These are phyloP conservation scores for Ophiostoma angusticollis DNA, from an alignment of 2,329 filamentous ascomycete species.

Conservation along the genomic window DNA sequence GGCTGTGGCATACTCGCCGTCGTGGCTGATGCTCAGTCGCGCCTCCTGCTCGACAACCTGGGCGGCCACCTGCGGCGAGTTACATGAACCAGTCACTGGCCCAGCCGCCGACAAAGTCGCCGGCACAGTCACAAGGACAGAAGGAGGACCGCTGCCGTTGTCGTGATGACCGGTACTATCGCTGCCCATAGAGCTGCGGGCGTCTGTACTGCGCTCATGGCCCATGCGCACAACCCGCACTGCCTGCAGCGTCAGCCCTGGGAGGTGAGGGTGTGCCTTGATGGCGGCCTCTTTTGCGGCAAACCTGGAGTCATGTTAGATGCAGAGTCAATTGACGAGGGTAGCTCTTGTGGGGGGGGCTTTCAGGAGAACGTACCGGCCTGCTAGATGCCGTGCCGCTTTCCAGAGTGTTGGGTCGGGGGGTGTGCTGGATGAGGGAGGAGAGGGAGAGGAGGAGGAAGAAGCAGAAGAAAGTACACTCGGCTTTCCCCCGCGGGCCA, in stretches of 20 bases:
- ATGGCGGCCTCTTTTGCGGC: constrained; percentile 65
- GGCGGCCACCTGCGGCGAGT: constrained; percentile 6
- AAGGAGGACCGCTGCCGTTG: constrained; percentile 25
- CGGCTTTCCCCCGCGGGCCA: background rate
- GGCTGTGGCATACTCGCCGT: constrained; percentile 67
- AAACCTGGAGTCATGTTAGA: constrained; percentile 30
- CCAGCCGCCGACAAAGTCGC: no score
- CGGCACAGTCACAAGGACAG: background rate
- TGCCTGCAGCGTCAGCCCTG: constrained; percentile 46
- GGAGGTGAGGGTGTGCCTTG: constrained; percentile 52
- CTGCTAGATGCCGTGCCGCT: constrained; percentile 30
- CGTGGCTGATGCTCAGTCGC: constrained; percentile 73
- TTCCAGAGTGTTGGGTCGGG: constrained; percentile 20
- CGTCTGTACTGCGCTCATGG: background rate
- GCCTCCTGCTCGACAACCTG: constrained; percentile 38
- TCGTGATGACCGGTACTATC: no score
- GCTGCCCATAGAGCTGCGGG: no score
- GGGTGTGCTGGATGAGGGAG: background rate
- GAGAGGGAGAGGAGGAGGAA: background rate
- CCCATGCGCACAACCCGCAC: constrained; percentile 30
- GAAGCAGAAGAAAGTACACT: background rate
- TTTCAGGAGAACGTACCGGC: constrained; percentile 28
- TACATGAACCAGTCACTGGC: no score
- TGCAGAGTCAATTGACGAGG: no score
- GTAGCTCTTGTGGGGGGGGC: no score